Base-by-base conservation (phyloP, 352 stramenopile species). In the Phytophthora nicotianae region DNA sequence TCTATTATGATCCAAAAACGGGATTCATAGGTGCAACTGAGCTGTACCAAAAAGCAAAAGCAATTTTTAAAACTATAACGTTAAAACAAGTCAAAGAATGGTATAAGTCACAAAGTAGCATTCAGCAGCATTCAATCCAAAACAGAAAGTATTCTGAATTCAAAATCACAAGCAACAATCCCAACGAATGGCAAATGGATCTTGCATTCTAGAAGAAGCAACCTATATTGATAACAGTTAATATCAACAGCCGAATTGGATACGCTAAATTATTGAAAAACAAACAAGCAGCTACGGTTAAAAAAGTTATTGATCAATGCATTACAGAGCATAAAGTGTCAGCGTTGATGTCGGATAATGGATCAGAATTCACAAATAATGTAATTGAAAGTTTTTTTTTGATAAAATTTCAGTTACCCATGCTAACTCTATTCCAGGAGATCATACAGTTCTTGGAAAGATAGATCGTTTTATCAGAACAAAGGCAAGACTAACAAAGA, bases 1-100 rank as follows among this genome's bases (percentile, higher is more conserved):
- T 32, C 26, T 32, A 32, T 32, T 32, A 32, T n/a, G n/a, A n/a
- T n/a, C n/a, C n/a, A n/a, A n/a, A n/a, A n/a, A n/a, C n/a, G n/a
- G n/a, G n/a, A n/a, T 32, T 32, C 26, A 32, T 32, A 32, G 26
- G 26, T 32, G 26, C 26, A 32, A 32, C 26, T 32, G 8, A 32
- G 26, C 26, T 32, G 8, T 32, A 32, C 26, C 26, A 32, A 32
- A 32, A 32, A 32, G 26, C 26, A 32, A 32, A 32, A 32, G 26
- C 26, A 32, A 32, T 32, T 32, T 4, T 9, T 32, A 32, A 32
- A 32, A 32, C 5, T 32, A 40, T 40, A 13, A 40, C 33, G 8
- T n/a, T 40, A 40, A 40, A 40, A 40, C 33, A 40, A 40, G 33
- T 40, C 8, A 40, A 40, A n/a, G 33, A 40, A 17, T 40, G 33